phyloP scores from a whole-genome alignment of 371 early-diverging fungal species.

The Mucor mucedo region DNA sequence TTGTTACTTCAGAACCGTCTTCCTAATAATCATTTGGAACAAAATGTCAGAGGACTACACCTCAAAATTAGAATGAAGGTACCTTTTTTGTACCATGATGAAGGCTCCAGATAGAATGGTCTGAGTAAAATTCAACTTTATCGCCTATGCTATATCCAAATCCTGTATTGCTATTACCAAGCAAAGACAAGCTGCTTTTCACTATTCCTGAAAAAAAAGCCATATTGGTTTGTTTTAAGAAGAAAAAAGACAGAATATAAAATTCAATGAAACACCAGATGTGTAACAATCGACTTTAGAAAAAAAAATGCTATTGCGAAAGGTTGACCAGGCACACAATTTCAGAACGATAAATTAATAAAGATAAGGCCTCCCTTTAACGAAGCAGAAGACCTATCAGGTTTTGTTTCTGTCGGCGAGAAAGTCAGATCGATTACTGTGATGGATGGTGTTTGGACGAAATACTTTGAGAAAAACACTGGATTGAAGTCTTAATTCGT shows the following conservation, averaged over 20 bases:
- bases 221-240: conserved; percentile 25
- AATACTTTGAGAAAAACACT: too few relatives aligned
- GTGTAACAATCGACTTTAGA: too few relatives aligned
- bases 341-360: too few relatives aligned
- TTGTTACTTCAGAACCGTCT: conserved; percentile 77
- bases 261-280: too few relatives aligned
- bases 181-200: conserved; percentile 73
- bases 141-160: conserved; percentile 83
- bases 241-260: not conserved
- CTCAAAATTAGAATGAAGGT: not conserved
- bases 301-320: too few relatives aligned
- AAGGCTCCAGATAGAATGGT: conserved; percentile 76
- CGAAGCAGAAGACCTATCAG: too few relatives aligned
- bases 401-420: too few relatives aligned
- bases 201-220: conserved; percentile 62
- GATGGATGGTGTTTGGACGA: too few relatives aligned
- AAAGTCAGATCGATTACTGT: too few relatives aligned
- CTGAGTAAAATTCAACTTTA: conserved; percentile 66
- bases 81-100: conserved; percentile 82
- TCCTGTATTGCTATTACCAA: conserved; percentile 71
- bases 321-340: too few relatives aligned
- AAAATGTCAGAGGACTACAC: not conserved
- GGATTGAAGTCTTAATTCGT: too few relatives aligned
- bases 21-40: conserved; percentile 48
- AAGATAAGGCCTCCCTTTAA: too few relatives aligned